Conservation (phyloP, 495 filamentous ascomycete species). For the Astrocystis sublimbata region DNA sequence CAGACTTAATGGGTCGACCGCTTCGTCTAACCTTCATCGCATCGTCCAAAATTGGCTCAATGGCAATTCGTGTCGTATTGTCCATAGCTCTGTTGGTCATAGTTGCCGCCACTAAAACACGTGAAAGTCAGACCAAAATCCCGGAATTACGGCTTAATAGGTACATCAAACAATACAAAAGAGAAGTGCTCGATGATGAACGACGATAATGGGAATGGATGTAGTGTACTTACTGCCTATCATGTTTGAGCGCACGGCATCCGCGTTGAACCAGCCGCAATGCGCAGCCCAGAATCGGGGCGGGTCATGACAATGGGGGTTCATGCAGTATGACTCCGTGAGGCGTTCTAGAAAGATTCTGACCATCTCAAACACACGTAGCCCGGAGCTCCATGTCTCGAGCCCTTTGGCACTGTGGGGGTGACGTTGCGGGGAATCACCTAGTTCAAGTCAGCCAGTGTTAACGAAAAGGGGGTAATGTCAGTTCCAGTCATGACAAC, state of each 20-base stretch:
- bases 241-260: constrained; percentile 24
- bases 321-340: neutral
- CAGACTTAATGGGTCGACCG: too few relatives aligned
- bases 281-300: neutral
- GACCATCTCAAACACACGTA: constrained; percentile 21
- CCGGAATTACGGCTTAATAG: neutral
- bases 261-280: constrained; percentile 23
- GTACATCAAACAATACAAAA: neutral
- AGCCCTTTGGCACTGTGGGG: neutral
- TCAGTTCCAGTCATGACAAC: neutral
- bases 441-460: neutral
- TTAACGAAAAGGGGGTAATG: neutral
- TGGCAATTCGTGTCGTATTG: constrained; percentile 13
- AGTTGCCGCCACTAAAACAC: neutral
- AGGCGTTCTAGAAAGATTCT: constrained; percentile 19
- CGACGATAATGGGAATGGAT: neutral
- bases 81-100: constrained; percentile 2
- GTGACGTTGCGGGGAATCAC: constrained; percentile 8
- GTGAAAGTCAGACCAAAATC: neutral
- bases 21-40: too few relatives aligned
- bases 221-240: constrained; percentile 13
- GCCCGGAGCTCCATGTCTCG: constrained; percentile 12
- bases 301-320: neutral
- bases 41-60: constrained; percentile 20
- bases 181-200: neutral